Percentiles rank a stretch among this genome's conserved stretches.
Evolutionary conservation across 2,329 filamentous ascomycete genomes (phyloP).

Genomic region (Exophiala xenobiotica): DNA sequence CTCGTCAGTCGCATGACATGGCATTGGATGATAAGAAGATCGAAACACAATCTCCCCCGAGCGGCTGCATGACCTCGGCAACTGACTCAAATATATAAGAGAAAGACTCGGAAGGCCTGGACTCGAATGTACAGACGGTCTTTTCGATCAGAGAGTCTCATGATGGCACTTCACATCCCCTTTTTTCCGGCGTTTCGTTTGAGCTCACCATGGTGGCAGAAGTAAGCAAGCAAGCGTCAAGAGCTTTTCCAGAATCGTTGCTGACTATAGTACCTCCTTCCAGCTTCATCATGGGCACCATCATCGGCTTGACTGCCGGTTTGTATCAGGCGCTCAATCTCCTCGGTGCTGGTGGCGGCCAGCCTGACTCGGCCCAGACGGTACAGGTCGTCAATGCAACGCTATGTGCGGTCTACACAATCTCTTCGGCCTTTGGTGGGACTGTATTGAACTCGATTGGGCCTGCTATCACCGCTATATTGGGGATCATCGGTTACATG

Average conservation of each 20-base stretch:
- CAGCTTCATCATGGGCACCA: constrained; percentile 13
- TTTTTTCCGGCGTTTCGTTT: background rate
- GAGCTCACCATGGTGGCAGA: constrained; percentile 7
- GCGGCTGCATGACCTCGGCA: too few relatives aligned
- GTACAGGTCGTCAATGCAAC: constrained; percentile 16
- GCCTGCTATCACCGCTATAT: constrained; percentile 12
- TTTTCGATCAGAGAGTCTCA: constrained; percentile 19
- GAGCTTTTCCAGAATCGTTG: background rate
- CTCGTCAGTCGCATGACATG: too few relatives aligned
- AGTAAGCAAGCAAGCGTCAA: background rate
- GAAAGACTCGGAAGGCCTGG: too few relatives aligned
- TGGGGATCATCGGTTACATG: constrained; percentile 15
- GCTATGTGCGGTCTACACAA: constrained; percentile 14
- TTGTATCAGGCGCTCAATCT: constrained; percentile 16
- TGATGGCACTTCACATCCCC: background rate
- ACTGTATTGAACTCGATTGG: constrained; percentile 17
- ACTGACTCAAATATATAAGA: too few relatives aligned
- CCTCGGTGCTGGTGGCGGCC: constrained; percentile 18
- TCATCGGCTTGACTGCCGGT: constrained; percentile 16
- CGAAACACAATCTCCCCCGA: too few relatives aligned
- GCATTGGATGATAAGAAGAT: too few relatives aligned
- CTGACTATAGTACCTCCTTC: background rate
- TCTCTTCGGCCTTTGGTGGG: constrained; percentile 15
- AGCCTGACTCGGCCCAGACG: constrained; percentile 12
- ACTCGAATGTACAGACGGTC: too few relatives aligned